Percentiles rank a stretch among this genome's conserved stretches.
Conservation (phyloP, 768 basidiomycete genomes). For the Tulasnella sp. region DNA sequence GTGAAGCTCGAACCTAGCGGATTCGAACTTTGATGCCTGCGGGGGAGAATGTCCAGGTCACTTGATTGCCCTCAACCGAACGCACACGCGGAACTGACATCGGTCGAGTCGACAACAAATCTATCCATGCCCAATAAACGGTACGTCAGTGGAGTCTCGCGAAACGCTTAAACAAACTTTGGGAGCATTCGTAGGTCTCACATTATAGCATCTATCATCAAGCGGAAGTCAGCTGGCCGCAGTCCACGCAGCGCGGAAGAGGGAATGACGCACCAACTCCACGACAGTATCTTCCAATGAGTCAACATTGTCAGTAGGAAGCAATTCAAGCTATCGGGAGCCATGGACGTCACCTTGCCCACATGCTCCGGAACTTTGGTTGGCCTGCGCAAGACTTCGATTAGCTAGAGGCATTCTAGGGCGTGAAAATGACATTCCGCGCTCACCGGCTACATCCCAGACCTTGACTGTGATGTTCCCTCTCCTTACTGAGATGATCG, state of each 20-base stretch:
- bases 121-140: conserved; percentile 40
- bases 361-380: conserved; percentile 91
- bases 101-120: conserved; percentile 88
- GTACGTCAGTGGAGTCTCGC: neutral
- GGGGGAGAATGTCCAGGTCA: neutral
- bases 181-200: conserved; percentile 41
- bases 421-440: neutral
- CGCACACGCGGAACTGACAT: conserved; percentile 49
- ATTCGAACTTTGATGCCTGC: conserved; percentile 76
- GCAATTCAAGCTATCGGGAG: neutral
- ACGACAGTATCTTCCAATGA: conserved; percentile 64
- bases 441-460: conserved; percentile 89
- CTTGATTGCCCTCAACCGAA: neutral
- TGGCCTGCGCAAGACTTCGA: conserved; percentile 52
- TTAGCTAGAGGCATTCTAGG: conserved; percentile 24
- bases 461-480: conserved; percentile 89
- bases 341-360: conserved; percentile 49
- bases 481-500: conserved; percentile 52
- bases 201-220: conserved; percentile 69
- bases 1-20: conserved; percentile 79
- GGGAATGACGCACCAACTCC: conserved; percentile 48
- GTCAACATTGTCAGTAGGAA: neutral
- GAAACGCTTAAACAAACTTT: neutral
- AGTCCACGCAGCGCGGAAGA: neutral
- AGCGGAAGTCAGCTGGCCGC: neutral